Evolutionary conservation across 23 red algal species (phyloP).

Genomic region (Chondrus crispus): DNA sequence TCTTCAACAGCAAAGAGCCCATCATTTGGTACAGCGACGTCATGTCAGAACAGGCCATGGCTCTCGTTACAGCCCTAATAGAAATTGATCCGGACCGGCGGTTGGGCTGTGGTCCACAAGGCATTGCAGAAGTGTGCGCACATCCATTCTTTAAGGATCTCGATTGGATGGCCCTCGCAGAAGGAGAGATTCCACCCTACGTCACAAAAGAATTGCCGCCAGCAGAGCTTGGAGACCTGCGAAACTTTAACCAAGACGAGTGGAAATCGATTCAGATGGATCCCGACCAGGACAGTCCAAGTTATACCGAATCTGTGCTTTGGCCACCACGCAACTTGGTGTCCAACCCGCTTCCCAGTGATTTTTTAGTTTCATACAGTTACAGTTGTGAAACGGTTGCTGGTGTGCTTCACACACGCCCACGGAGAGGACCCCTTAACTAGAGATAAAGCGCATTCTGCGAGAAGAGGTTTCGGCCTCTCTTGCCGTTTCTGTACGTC

Average conservation of each 20-base stretch:
- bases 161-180: conserved; percentile 68
- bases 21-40: conserved; percentile 75
- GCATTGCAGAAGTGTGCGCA: conserved; percentile 68
- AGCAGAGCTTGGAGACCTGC: conserved; percentile 50
- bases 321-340: conserved; percentile 59
- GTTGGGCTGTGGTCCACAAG: conserved; percentile 67
- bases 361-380: conserved; percentile 48
- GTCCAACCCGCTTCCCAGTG: conserved; percentile 35
- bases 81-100: conserved; percentile 54
- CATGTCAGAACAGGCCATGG: conserved; percentile 71
- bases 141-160: conserved; percentile 87
- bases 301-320: conserved; percentile 67
- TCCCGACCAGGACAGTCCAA: conserved; percentile 60
- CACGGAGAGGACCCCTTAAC: too few species aligned
- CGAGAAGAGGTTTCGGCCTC: too few species aligned
- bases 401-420: neutral
- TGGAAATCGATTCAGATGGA: conserved; percentile 69
- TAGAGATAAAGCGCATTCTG: too few species aligned
- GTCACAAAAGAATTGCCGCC: conserved; percentile 46
- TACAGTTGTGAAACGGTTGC: conserved; percentile 49
- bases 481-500: too few species aligned
- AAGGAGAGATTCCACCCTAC: conserved; percentile 29
- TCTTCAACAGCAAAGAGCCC: conserved; percentile 55
- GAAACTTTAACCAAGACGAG: conserved; percentile 73
- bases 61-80: conserved; percentile 72